Evolutionary conservation across 2,329 filamentous ascomycete species (phyloP), one percentile per base, ranked within the genome.

Genomic region (Colletotrichum sp.): DNA sequence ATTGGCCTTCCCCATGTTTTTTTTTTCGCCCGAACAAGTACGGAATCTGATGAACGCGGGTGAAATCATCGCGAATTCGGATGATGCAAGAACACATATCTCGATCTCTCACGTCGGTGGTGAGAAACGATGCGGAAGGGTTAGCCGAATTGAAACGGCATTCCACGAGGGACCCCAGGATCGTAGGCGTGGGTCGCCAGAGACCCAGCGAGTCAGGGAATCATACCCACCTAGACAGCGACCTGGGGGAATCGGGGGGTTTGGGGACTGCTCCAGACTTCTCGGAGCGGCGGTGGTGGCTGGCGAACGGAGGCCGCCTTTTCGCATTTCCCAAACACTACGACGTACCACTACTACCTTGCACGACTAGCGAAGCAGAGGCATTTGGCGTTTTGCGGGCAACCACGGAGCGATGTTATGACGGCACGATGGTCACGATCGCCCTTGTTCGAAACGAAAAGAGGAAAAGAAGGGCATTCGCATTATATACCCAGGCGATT

Each of bases 401-500:
- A 8, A 58, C 58, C 56, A 70, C 8, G 67, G 30, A 64, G 34
- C 48, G 28, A 70, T 28, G 36, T 68, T 52, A 68, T 34, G 64
- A 73, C 30, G 70, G 56, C 22, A 75, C 39, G 69, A 75, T 30
- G 48, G 43, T 36, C 22, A 60, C 69, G 64, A 34, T 34, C 61
- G 70, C 32, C 64, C 48, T 65, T 52, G 43, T 61, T 36, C 25
- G 70, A 65, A 68, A 58, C 18, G 55, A 69, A 32, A n/a, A 48
- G 61, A 55, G 34, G 36, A 8, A 56, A 27, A 28, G 27, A 32
- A 30, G 70, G 64, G 43, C 64, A 36, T 76, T 73, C 48, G 74
- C 74, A 73, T 74, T 55, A 65, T 73, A 75, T 74, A 76, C 74
- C 74, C 74, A 75, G 36, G 64, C 43, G 34, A 67, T 60, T 69